Evolutionary conservation across 345 rosid species (phyloP), one percentile per base, ranked within the genome.

Genomic region (Salix purpurea): DNA sequence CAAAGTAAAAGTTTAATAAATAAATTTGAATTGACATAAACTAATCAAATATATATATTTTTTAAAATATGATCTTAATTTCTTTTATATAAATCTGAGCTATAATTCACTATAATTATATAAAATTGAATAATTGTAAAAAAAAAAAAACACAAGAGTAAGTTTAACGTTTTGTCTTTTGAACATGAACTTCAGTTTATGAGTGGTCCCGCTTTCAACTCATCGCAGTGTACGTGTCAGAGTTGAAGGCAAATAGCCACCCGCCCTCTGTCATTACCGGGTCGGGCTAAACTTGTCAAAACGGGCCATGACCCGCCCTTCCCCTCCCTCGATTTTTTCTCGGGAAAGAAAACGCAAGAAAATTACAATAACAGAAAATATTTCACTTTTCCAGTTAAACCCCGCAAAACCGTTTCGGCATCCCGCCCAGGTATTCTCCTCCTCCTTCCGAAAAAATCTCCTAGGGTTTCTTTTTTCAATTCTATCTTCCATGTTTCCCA

Each of bases 331-430:
- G 39, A 71, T 69, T 75, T 80, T 34, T 79, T 75, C 73, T 80
- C 83, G 76, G 46, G 72, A 79, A 79, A 50, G 82, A 70, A 75
- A 75, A 65, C 61, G 67, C 78, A 70, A 75, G 72, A 75, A 75
- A 75, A 75, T 62, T 52, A 21, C 50, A n/a, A 19, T 15, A 77
- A 77, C 65, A 21, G 44, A 34, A 24, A 65, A 34, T 65, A 69
- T 60, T 65, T 79, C 58, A 28, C 37, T 73, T 39, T 68, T 61
- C 73, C 70, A 54, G 73, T 81, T 81, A 81, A 68, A 72, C 75
- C 69, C 83, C 46, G n/a, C 61, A 21, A 46, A 75, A 67, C 80
- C 69, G 71, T 72, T 71, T 76, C 60, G 34, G 66, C 66, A 58
- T 79, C 78, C 74, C 78, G 71, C 82, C 71, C 71, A 60, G 44